Evolutionary conservation across 2,329 filamentous ascomycete species (phyloP), one percentile per base, ranked within the genome.

Genomic region (Coniella lustricola): DNA sequence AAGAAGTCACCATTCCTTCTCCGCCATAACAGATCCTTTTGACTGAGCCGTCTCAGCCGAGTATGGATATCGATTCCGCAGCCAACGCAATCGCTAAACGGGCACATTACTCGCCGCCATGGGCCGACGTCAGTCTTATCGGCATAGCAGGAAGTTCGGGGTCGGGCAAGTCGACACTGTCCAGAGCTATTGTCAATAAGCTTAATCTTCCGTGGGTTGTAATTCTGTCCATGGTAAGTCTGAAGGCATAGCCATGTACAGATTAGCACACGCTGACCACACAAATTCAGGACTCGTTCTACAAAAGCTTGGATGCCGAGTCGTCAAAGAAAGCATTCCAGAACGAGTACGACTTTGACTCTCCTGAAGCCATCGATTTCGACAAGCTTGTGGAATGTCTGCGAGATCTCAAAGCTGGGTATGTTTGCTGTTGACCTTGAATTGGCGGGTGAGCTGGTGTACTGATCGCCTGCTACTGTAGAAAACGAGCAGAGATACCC

Each of bases 181-280:
- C 93, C 29, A 80, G 94, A 64, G 89, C 91, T 55, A 95, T 98
- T 58, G 87, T 97, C 55, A 84, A 80, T 59, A 84, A 87, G 60
- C 72, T 98, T 59, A 95, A 93, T 67, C 72, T 98, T 55, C 93
- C 93, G 49, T 98, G 93, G 91, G 93, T 98, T 53, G 90, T 96
- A 43, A 96, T 98, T 67, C 69, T 98, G 59, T 95, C 90, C 36
- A 97, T 98, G 85, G 89, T 91, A 76, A 62, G 71, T 62, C 50
- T n/a, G 3, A 10, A n/a, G 9, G 16, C n/a, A 14, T 31, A 22
- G 10, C n/a, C 7, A 34, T 4, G 44, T 55, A 34, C 42, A 31
- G 32, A 5, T 8, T 14, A 12, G 31, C 21, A 21, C 40, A 21
- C 8, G 45, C 34, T 47, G 44, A 46, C 37, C 12, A 14, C 22